Percentiles rank a stretch among this genome's conserved stretches.
These are phyloP conservation scores for Hymenoscyphus scutula DNA, from an alignment of 2,329 filamentous ascomycete species.

Conservation along the genomic window DNA sequence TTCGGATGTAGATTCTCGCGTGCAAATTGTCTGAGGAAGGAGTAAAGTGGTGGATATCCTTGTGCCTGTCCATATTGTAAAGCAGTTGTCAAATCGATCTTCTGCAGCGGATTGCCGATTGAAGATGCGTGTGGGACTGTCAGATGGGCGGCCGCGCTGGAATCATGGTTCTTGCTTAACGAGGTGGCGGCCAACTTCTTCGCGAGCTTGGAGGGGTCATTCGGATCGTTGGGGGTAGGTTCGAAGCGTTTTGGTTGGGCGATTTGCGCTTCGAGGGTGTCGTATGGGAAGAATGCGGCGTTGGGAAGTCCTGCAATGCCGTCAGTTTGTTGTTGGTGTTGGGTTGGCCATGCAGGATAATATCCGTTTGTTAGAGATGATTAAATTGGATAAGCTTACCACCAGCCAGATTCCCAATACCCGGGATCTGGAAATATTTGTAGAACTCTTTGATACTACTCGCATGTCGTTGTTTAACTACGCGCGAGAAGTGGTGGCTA, in stretches of 20 bases:
- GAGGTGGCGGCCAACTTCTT: conserved; percentile 38
- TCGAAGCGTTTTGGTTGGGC: conserved; percentile 73
- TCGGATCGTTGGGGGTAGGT: conserved; percentile 63
- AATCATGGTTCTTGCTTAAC: conserved; percentile 30
- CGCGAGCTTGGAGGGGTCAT: conserved; percentile 37
- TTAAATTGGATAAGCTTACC: conserved; percentile 41
- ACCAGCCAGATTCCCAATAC: conserved; percentile 61
- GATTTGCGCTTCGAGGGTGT: conserved; percentile 80
- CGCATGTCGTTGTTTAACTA: conserved; percentile 60
- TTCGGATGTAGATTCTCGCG: conserved; percentile 75
- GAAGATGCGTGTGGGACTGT: conserved; percentile 68
- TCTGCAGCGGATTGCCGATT: conserved; percentile 57
- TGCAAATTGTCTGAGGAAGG: conserved; percentile 76
- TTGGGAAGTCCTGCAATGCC: conserved; percentile 64
- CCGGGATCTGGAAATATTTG: conserved; percentile 71
- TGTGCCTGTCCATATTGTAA: conserved; percentile 84
- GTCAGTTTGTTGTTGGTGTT: not conserved
- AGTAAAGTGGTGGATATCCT: conserved; percentile 75
- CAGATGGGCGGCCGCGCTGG: conserved; percentile 48
- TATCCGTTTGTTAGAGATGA: not conserved
- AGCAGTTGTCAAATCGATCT: conserved; percentile 77
- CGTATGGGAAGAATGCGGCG: conserved; percentile 80
- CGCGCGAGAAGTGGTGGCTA: conserved; percentile 72
- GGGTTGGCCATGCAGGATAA: not conserved
- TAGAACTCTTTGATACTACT: conserved; percentile 80